Base-by-base conservation (phyloP, 805 yeast genomes). In the Cyberlindnera galapagoensis region DNA sequence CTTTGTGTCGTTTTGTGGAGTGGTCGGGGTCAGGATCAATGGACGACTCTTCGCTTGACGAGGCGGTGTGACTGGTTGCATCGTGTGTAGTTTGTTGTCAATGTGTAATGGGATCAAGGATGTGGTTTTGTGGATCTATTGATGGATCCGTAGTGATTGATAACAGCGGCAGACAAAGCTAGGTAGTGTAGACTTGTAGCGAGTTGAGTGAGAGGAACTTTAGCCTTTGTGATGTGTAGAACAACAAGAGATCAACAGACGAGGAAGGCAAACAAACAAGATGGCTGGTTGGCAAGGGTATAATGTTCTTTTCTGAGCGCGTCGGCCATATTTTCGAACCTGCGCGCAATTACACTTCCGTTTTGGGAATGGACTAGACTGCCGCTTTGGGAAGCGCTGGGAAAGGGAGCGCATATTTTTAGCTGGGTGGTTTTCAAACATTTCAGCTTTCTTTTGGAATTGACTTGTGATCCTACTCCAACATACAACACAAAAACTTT, bases 61-160 rank as follows among this genome's bases (percentile, higher is more conserved):
- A 10, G 51, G 51, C 11, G 51, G 53, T 0, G 53, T 46, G 13
- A 35, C 35, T 21, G 50, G 53, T 7, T 43, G 44, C 51, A 46
- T 46, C 21, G 21, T 24, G 17, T 27, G 14, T 16, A 29, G 23
- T 26, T 22, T 10, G 23, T 11, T 19, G 19, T 14, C n/a, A 13
- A 19, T 20, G 34, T 17, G 14, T 15, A 9, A n/a, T 11, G n/a
- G 33, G 28, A 9, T 15, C 14, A 14, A 18, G 18, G 14, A 4
- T 24, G 18, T 6, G 32, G 23, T 11, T 11, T 17, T 27, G 28
- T 28, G 21, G 7, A 17, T 14, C 18, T 10, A 7, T 9, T 24
- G 22, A 17, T 18, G 19, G 7, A n/a, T n/a, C n/a, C n/a, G n/a
- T n/a, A n/a, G n/a, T 12, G 26, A n/a, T 10, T 6, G 14, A 18